Percentiles rank a stretch among this genome's conserved stretches.
Conservation (phyloP, 805 yeast genomes). For the Lipomyces yamanashiensis region DNA sequence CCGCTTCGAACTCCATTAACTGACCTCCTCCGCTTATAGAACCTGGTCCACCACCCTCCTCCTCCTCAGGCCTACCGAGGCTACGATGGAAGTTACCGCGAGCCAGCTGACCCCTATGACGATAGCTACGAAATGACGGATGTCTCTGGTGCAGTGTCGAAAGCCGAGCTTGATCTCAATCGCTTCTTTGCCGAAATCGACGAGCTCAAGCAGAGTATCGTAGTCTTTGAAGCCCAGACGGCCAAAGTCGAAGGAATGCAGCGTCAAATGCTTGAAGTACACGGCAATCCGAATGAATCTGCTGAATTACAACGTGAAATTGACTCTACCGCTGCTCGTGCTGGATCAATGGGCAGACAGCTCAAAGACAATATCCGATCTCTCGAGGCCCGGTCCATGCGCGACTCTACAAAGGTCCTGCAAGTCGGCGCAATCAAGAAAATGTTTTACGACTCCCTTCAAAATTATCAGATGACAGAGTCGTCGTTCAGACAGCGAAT, state of each 20-base stretch:
- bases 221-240: not conserved
- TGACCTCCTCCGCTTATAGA: not conserved
- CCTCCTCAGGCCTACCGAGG: constrained; percentile 12
- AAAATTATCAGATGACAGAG: constrained; percentile 9
- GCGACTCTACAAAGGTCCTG: constrained; percentile 10
- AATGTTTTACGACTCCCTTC: not conserved
- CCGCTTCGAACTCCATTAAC: too few species aligned
- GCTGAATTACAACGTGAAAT: constrained; percentile 6
- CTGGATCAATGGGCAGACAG: not conserved
- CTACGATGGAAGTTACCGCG: not conserved
- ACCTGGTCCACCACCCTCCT: constrained; percentile 4
- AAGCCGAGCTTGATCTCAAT: constrained; percentile 9
- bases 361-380: constrained; percentile 9
- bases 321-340: constrained; percentile 9
- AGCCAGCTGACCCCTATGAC: not conserved
- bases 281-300: not conserved
- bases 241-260: constrained; percentile 15
- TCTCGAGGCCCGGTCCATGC: constrained; percentile 10
- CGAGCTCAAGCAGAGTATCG: constrained; percentile 10
- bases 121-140: constrained; percentile 17
- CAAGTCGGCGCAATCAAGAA: constrained; percentile 16
- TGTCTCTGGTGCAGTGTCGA: constrained; percentile 1
- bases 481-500: not conserved
- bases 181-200: constrained; percentile 15
- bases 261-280: not conserved